Evolutionary conservation across 2,329 filamentous ascomycete species (phyloP), one percentile per base, ranked within the genome.

Genomic region (Alternaria solani): DNA sequence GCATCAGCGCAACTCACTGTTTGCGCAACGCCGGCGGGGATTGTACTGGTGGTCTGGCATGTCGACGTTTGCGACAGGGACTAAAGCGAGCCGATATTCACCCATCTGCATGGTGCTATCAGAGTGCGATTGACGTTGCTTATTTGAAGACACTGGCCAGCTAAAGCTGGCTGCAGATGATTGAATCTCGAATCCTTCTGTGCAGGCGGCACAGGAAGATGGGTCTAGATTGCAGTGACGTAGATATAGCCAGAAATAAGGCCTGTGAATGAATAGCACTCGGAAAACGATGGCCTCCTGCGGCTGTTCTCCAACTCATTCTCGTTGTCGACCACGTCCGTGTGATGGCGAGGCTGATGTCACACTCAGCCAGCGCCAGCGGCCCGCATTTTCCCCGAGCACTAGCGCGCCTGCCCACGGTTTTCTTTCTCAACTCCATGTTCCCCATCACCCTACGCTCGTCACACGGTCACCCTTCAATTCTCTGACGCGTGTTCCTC

Each of bases 401-500:
- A 59, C 62, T 69, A 70, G 65, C 65, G 68, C 61, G 59, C 49
- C 20, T 52, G 61, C 62, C 62, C 62, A 63, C 62, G 59, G 66
- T 62, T 68, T 68, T 68, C 64, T 67, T 62, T 67, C 62, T 62
- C 57, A 51, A 46, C 54, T 53, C 56, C 34, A 38, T 38, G 34
- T 54, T 53, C 36, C 57, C 57, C 47, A 20, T 60, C 47, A 43
- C 51, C 49, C 57, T 62, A 49, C 65, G 54, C 66, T 59, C 64
- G 66, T 63, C 66, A 66, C 65, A 67, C 66, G 66, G 64, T 62
- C 63, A 59, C 62, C 55, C 61, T 69, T 69, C 66, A 69, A 69
- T 69, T 63, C 63, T 51, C 59, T 60, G 59, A 48, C 57, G 57
- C 65, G 61, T 65, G 58, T 60, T 62, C 63, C 65, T 61, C 57